Base-by-base conservation (phyloP, 352 stramenopile genomes). In the Globisporangium megalacanthum region DNA sequence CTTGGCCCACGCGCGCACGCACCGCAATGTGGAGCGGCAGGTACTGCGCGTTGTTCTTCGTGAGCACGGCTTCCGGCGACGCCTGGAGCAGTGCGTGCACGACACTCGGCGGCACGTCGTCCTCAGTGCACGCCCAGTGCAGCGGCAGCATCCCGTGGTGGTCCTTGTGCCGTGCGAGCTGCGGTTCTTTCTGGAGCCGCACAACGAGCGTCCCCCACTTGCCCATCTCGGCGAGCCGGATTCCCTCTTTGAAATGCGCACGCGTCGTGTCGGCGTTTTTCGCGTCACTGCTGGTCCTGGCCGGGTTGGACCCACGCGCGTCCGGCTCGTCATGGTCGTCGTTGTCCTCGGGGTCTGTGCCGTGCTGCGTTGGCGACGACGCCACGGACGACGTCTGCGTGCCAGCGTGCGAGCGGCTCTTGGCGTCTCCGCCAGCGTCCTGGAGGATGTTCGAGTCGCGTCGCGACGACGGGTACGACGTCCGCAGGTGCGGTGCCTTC, bases 61-160 rank as follows among this genome's bases (percentile, higher is more conserved):
- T 88, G 52, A 94, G 69, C 42, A 88, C 80, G 13, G 68, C 83
- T 48, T 90, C 77, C 0, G 83, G 83, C n/a, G 83, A 94, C 6
- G 79, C 83, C 15, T 78, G 60, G 11, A 94, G 72, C 42, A 94
- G 67, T 48, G 79, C 76, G 0, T 70, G 63, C 51, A 94, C 69
- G 3, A 83, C 78, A 14, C 67, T 73, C 4, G 79, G 55, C 4
- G 79, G 76, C n/a, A 83, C 81, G 56, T 94, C 80, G 59, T 88
- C 68, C 62, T 94, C 83, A 0, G 81, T 91, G 49, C 83, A 93
- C 22, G 83, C 83, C 83, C 83, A 93, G 66, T 93, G 83, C 20
- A 93, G 64, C 41, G 83, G 83, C 59, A 92, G 59, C 83, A 93
- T 93, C 36, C 83, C 83, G 60, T 94, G 83, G 55, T 91, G 83